Base-by-base conservation (phyloP, 768 basidiomycete species). In the Tremella fuciformis region DNA sequence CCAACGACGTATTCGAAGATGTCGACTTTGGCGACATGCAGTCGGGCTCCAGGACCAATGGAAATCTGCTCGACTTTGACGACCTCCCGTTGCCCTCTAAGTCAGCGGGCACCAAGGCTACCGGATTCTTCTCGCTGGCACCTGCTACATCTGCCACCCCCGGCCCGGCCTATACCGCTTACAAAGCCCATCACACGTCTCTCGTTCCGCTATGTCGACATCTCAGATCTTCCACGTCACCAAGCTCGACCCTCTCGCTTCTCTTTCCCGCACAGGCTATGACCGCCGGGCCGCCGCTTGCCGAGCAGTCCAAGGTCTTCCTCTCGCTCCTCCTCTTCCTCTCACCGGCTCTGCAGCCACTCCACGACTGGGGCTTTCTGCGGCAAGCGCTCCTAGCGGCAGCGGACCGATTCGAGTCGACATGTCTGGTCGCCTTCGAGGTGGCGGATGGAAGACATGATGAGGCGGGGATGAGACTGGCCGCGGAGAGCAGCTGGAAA, bases 351-450 rank as follows among this genome's bases (percentile, higher is more conserved):
- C 76, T 96, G 46, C 84, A 88, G 62, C 91, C 94, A 0, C 78
- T 91, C 1, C 81, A 83, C 2, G 79, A 81, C 63, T 89, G 88
- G 84, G 80, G 82, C 7, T 77, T 82, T 19, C 80, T 89, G 37
- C 80, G 82, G 25, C 75, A 84, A 2, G 83, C 87, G 13, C 80
- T 97, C 18, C 83, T 88, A 13, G 82, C 87, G 0, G 86, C 89
- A 0, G 84, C 86, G 73, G 93, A 97, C 67, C 82, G 89, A 3
- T 98, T 94, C 77, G 91, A 97, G 65, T 88, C 88, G 13, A 83
- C 80, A 24, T 81, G 94, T 13, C 81, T 99, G n/a, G 83, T 86
- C 0, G 87, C 86, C 0, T 99, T 99, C 69, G 94, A 97, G 70
- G 78, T 79, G n/a, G 88, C 89, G 0, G 93, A 96, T 74, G 82